Conservation (phyloP, 2,329 filamentous ascomycete species). For the Aspergillus brasiliensis region DNA sequence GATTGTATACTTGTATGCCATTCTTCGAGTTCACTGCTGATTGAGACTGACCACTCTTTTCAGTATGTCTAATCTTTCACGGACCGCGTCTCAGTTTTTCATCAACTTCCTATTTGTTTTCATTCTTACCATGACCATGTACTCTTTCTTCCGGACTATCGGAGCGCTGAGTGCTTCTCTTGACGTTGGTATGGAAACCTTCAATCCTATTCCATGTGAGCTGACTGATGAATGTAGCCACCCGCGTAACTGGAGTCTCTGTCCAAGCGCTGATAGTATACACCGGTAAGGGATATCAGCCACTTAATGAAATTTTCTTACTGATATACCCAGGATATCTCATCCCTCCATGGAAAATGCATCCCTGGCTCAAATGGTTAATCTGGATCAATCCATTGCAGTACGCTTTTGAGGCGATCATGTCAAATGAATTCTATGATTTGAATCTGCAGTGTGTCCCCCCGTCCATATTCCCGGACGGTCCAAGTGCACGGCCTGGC, state of each 20-base stretch:
- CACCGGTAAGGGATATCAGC: slow-evolving; percentile 38
- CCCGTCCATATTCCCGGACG: slow-evolving; percentile 59
- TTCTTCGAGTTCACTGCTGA: not conserved
- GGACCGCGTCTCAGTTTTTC: slow-evolving; percentile 64
- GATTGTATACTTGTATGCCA: slow-evolving; percentile 59
- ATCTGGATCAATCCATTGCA: slow-evolving; percentile 69
- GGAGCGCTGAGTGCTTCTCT: slow-evolving; percentile 53
- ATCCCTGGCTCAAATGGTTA: slow-evolving; percentile 65
- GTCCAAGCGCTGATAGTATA: slow-evolving; percentile 61
- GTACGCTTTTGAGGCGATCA: slow-evolving; percentile 68
- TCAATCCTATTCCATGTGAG: not conserved
- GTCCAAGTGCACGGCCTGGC: slow-evolving; percentile 47
- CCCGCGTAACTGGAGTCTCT: slow-evolving; percentile 52
- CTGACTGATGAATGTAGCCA: slow-evolving; percentile 34
- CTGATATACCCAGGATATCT: slow-evolving; percentile 55
- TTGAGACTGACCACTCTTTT: slow-evolving; percentile 8
- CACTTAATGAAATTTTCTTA: not conserved
- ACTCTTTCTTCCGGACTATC: slow-evolving; percentile 56
- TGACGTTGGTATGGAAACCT: slow-evolving; percentile 45
- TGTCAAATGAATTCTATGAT: slow-evolving; percentile 70
- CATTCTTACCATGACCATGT: slow-evolving; percentile 57
- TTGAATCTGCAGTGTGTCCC: slow-evolving; percentile 57
- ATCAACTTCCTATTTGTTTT: slow-evolving; percentile 61
- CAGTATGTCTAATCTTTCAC: slow-evolving; percentile 57
- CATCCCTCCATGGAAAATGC: slow-evolving; percentile 64